Conservation (phyloP, 2,329 filamentous ascomycete genomes). For the Calonectria multiphialidica region DNA sequence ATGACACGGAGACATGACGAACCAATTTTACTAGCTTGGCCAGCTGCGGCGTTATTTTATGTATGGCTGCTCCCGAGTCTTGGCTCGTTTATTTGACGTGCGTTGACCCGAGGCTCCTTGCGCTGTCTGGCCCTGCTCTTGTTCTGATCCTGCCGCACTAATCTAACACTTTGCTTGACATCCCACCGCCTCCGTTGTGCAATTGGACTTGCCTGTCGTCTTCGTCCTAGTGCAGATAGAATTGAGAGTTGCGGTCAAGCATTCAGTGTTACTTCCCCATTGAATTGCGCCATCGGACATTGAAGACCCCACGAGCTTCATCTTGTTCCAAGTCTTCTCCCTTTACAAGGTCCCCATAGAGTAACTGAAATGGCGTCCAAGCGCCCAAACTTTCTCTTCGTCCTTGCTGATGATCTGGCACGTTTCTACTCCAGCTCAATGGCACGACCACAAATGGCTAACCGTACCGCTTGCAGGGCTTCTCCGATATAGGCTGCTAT, state of each 20-base stretch:
- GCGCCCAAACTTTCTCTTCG: conserved; percentile 24
- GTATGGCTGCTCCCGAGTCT: not conserved
- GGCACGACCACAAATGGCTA: not conserved
- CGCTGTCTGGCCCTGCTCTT: not conserved
- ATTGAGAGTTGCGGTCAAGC: not conserved
- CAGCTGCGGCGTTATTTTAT: not conserved
- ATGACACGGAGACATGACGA: not conserved
- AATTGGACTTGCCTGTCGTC: not conserved
- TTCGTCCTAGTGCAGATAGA: not conserved
- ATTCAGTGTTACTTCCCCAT: not conserved
- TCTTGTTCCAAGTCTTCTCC: not conserved
- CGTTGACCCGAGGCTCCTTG: not conserved
- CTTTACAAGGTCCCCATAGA: not conserved
- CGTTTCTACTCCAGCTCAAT: not conserved
- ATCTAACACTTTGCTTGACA: not conserved
- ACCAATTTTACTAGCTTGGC: not conserved
- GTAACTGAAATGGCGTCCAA: not conserved
- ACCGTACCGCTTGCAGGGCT: conserved; percentile 59
- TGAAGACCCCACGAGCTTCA: not conserved
- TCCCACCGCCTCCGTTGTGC: not conserved
- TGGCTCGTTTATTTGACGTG: not conserved
- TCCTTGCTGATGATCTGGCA: conserved; percentile 25
- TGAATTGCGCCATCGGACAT: not conserved
- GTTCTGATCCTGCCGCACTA: not conserved
- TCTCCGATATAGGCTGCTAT: conserved; percentile 70